Evolutionary conservation across 441 rosid genomes (phyloP).

Genomic region (Heliophila coronopifolia): DNA sequence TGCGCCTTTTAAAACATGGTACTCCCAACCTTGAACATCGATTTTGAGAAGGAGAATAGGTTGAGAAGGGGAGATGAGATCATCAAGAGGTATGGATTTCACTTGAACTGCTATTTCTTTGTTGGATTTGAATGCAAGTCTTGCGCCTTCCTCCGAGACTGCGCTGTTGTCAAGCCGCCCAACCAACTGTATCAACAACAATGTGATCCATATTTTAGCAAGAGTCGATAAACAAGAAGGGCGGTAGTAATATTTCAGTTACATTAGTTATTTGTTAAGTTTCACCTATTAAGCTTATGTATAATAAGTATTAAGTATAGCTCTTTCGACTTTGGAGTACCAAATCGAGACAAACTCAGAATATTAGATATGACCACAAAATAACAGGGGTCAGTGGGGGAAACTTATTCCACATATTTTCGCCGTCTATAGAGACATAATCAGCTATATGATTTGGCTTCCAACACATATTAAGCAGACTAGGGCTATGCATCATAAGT

Average conservation of each 20-base stretch:
- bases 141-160: conserved; percentile 85
- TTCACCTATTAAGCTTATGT: too few species aligned
- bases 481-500: not conserved
- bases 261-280: too few species aligned
- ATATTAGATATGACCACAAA: too few species aligned
- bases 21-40: conserved; percentile 98
- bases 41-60: conserved; percentile 63
- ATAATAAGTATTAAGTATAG: too few species aligned
- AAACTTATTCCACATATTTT: too few species aligned
- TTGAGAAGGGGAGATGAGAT: conserved; percentile 52
- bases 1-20: conserved; percentile 84
- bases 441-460: not conserved
- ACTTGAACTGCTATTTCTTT: conserved; percentile 84
- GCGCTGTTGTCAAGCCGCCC: conserved; percentile 97
- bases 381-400: too few species aligned
- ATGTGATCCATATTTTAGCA: not conserved
- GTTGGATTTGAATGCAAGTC: conserved; percentile 83
- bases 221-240: not conserved
- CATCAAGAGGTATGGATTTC: conserved; percentile 70
- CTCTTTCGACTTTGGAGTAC: too few species aligned
- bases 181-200: conserved; percentile 48
- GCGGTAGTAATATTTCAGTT: too few species aligned
- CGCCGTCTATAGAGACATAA: too few species aligned
- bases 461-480: not conserved
- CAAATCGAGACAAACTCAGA: too few species aligned